Evolutionary conservation across 2,329 filamentous ascomycete genomes (phyloP).

Genomic region (Aspergillus melleus): DNA sequence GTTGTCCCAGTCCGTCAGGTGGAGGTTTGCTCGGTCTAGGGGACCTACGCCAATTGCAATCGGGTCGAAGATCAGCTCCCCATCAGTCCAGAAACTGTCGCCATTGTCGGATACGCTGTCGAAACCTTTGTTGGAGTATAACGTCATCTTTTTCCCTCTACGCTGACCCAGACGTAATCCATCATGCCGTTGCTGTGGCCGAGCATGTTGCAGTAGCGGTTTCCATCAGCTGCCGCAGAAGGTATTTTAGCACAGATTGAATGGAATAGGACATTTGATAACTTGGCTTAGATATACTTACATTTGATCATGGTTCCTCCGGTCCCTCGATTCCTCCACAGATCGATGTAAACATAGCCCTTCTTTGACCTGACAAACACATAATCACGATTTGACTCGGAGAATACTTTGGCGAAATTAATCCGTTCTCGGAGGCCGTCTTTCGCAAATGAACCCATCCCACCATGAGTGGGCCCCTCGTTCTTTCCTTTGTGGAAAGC

Average conservation of each 20-base stretch:
- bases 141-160: neutral
- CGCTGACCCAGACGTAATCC: neutral
- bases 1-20: neutral
- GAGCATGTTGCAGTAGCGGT: conserved; percentile 1
- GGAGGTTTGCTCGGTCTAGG: neutral
- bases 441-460: neutral
- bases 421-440: neutral
- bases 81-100: neutral
- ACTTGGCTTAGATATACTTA: neutral
- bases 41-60: neutral
- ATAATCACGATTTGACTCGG: neutral
- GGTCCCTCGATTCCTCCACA: conserved; percentile 1
- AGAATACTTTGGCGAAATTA: neutral
- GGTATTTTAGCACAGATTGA: too few relatives aligned
- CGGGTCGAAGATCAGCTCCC: neutral
- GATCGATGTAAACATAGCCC: neutral
- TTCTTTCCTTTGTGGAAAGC: neutral
- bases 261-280: too few relatives aligned
- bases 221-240: neutral
- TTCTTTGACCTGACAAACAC: neutral
- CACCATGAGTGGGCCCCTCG: conserved; percentile 1
- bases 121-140: neutral
- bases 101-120: neutral
- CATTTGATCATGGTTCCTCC: conserved; percentile 2
- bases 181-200: conserved; percentile 1